phyloP scores from a whole-genome alignment of 2,329 filamentous ascomycete species.

The Chaetomiaceae sp. region DNA sequence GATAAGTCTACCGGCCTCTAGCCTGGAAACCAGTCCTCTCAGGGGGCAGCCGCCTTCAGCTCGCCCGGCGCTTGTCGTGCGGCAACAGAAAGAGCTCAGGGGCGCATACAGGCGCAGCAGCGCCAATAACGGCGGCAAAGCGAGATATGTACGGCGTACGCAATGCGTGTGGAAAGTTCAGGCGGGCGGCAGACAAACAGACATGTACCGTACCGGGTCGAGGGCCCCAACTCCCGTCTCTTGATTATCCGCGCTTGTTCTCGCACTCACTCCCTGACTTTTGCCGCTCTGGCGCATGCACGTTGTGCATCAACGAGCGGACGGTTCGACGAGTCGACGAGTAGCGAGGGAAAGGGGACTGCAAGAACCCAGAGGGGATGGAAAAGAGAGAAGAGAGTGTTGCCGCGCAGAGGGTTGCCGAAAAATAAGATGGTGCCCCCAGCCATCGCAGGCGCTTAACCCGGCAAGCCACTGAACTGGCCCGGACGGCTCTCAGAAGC shows the following conservation, averaged over 20 bases:
- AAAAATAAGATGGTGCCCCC: slow-evolving; percentile 33
- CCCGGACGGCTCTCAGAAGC: too few species aligned
- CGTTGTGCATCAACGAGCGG: slow-evolving; percentile 6
- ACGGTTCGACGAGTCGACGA: not conserved
- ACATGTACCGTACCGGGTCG: not conserved
- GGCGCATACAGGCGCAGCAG: slow-evolving; percentile 4
- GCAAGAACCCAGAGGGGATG: slow-evolving; percentile 15
- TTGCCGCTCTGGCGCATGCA: slow-evolving; percentile 13
- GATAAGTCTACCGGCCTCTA: slow-evolving; percentile 23
- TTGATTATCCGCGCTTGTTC: slow-evolving; percentile 3
- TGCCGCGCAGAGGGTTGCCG: slow-evolving; percentile 27
- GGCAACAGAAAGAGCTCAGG: slow-evolving; percentile 22
- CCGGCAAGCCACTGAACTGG: slow-evolving; percentile 32
- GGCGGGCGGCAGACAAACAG: too few species aligned
- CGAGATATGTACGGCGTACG: not conserved
- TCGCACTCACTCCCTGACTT: slow-evolving; percentile 3
- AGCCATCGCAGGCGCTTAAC: slow-evolving; percentile 40
- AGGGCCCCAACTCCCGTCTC: slow-evolving; percentile 6
- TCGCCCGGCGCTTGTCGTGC: slow-evolving; percentile 33
- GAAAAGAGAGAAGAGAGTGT: slow-evolving; percentile 15
- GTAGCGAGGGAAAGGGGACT: not conserved
- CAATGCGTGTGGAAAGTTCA: too few species aligned
- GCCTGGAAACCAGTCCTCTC: too few species aligned
- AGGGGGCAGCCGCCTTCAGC: slow-evolving; percentile 14
- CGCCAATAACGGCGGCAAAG: slow-evolving; percentile 3